Evolutionary conservation across 148 eudicot genomes (phyloP), one percentile per base, ranked within the genome.

Genomic region (Nyssa sinensis): DNA sequence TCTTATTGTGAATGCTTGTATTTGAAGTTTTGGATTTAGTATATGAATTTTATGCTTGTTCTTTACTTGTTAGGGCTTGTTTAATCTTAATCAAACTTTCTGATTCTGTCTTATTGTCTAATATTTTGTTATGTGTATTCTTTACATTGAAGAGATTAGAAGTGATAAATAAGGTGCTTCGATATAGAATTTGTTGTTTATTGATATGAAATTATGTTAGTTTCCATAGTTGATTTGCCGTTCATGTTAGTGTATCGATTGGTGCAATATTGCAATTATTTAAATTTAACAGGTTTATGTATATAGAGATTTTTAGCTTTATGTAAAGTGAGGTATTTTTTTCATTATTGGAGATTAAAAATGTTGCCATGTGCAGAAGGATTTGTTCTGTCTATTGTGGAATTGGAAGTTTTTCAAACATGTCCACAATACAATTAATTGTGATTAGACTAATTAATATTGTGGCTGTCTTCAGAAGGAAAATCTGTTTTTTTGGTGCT

Each of bases 1-100:
- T 28, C 35, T 17, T 27, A 19, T 28, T 72, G 33, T 60, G 66
- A 72, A 34, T 60, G 74, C 39, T 71, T 55, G 59, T 19, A 19
- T 2, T 23, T 55, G 24, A 55, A 17, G 17, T 19, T 27, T 33
- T 71, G 31, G 24, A 55, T 72, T 61, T 61, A 57, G 21, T 35
- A 19, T 35, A 30, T 61, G 34, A 31, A 35, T 61, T 71, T 23
- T 39, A 16, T 60, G 19, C 58, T 6, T 29, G 1, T 27, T 4
- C 11, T 61, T 72, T 72, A 16, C 66, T 61, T 10, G 27, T 69
- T 51, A 21, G 73, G 61, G 37, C 2, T 51, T 28, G 29, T 51
- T 10, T 29, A 11, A 32, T 13, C 24, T 23, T 31, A 53, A 17
- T 16, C 3, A 4, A 23, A 35, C 31, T 34, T 59, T 25, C 34